phyloP scores from a whole-genome alignment of 2,329 filamentous ascomycete genomes.

The Neonectria punicea region DNA sequence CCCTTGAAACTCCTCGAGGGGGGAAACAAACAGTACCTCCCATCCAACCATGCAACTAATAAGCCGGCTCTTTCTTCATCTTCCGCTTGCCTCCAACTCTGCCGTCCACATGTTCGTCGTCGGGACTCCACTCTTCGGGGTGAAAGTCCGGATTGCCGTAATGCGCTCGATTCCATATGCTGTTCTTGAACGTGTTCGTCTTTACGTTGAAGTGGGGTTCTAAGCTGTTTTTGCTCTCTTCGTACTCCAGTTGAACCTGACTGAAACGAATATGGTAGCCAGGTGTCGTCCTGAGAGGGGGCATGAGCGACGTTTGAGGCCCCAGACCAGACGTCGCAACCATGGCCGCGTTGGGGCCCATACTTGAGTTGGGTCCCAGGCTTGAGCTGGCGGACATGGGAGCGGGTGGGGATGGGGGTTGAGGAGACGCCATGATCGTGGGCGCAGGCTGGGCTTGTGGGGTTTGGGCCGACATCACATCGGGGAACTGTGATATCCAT shows the following conservation, averaged over 20 bases:
- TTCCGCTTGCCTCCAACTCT: slow-evolving; percentile 42
- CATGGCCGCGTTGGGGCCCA: slow-evolving; percentile 31
- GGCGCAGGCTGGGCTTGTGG: slow-evolving; percentile 42
- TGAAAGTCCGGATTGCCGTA: slow-evolving; percentile 70
- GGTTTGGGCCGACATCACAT: slow-evolving; percentile 37
- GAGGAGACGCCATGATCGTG: slow-evolving; percentile 46
- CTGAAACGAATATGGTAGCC: slow-evolving; percentile 61
- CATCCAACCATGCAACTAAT: slow-evolving; percentile 2
- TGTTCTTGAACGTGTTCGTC: slow-evolving; percentile 72
- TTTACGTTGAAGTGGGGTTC: slow-evolving; percentile 60
- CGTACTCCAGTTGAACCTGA: slow-evolving; percentile 58
- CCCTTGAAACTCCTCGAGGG: slow-evolving; percentile 16
- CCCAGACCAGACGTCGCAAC: slow-evolving; percentile 30
- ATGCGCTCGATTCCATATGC: slow-evolving; percentile 73
- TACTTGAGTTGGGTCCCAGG: slow-evolving; percentile 12
- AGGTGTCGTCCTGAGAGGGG: slow-evolving; percentile 24
- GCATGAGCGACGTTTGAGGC: slow-evolving; percentile 25
- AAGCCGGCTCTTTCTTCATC: slow-evolving; percentile 36
- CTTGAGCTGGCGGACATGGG: slow-evolving; percentile 43
- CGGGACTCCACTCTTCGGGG: slow-evolving; percentile 56
- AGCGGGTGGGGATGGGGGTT: slow-evolving; percentile 45
- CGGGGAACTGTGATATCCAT: slow-evolving; percentile 50
- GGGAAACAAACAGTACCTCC: slow-evolving; percentile 23
- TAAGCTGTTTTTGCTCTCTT: slow-evolving; percentile 56
- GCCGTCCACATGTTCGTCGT: slow-evolving; percentile 50